These are phyloP conservation scores for Phytophthora brassicae DNA, from an alignment of 352 stramenopile genomes.

Conservation along the genomic window DNA sequence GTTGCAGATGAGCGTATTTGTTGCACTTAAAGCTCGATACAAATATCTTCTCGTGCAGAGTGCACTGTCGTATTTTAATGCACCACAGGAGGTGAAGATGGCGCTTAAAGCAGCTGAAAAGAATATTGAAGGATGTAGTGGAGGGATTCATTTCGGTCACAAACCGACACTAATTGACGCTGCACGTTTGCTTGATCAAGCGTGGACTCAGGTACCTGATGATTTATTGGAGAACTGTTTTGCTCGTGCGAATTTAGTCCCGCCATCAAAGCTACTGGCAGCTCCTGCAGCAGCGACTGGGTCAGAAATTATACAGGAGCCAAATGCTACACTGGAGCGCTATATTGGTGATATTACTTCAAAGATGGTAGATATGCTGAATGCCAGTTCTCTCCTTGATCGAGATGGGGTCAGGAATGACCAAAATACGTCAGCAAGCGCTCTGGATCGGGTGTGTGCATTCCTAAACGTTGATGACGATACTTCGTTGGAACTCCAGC, in stretches of 20 bases:
- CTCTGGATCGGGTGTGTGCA: conserved; percentile 7
- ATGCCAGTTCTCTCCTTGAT: conserved; percentile 5
- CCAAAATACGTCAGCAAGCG: neutral
- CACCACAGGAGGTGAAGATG: conserved; percentile 26
- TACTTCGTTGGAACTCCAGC: conserved; percentile 19
- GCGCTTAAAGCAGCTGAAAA: conserved; percentile 11
- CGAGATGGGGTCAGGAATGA: neutral
- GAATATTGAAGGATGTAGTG: neutral
- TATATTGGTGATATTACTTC: conserved; percentile 5
- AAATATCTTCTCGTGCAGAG: conserved; percentile 27
- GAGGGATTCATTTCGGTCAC: conserved; percentile 28
- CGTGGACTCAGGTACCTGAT: conserved; percentile 19
- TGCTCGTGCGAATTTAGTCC: conserved; percentile 19
- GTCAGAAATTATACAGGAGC: conserved; percentile 1
- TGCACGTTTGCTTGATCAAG: conserved; percentile 19
- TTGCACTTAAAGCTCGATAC: conserved; percentile 23
- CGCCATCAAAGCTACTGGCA: conserved; percentile 22
- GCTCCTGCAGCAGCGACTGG: neutral
- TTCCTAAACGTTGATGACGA: conserved; percentile 25
- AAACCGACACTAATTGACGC: conserved; percentile 28
- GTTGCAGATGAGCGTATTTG: conserved; percentile 18
- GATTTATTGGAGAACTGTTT: conserved; percentile 27
- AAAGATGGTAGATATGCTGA: conserved; percentile 32
- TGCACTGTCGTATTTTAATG: conserved; percentile 21
- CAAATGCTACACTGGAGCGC: neutral